Base-by-base conservation (phyloP, 345 rosid genomes). In the Brassica juncea region DNA sequence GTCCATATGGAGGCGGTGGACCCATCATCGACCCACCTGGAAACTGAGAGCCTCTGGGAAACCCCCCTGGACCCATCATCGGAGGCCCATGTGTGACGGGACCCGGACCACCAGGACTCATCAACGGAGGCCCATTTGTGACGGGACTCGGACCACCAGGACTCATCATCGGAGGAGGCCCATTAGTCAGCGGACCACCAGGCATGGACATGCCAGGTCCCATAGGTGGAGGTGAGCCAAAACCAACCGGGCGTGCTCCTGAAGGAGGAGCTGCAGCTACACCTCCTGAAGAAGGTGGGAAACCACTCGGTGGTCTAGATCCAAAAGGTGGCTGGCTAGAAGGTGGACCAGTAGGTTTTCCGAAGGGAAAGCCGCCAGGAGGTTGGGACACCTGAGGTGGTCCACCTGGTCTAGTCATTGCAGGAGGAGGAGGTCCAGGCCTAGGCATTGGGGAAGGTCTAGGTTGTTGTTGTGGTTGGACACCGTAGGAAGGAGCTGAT, bases 401-500 rank as follows among this genome's bases (percentile, higher is more conserved):
- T 8, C 83, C 86, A 9, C 85, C 42, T 7, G 93, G 87, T 86
- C 95, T 84, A 8, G 86, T 37, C 12, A 82, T 31, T 10, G 63
- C 77, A 27, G 89, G 81, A 27, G 87, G 88, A 35, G 90, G 84
- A 32, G 89, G 85, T 8, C 90, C 92, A 7, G 91, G 92, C 32
- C 94, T 87, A 49, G 92, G 82, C 87, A 90, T 61, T 39, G 90
- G 86, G 42, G 84, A 87, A 58, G 91, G 79, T 61, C 88, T 83
- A 0, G 75, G 77, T 14, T 65, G 76, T 44, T 60, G 81, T 16
- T 60, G 80, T 35, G 66, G 82, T 19, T 78, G 82, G 60, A 57
- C 62, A 23, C 77, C 82, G 7, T 82, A 66, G 23, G 89, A 79
- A 37, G 92, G 82, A 0, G 82, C 86, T n/a, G 85, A 76, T 32